phyloP scores from a whole-genome alignment of 257 asterid species.

The Solanum tacnaense region DNA sequence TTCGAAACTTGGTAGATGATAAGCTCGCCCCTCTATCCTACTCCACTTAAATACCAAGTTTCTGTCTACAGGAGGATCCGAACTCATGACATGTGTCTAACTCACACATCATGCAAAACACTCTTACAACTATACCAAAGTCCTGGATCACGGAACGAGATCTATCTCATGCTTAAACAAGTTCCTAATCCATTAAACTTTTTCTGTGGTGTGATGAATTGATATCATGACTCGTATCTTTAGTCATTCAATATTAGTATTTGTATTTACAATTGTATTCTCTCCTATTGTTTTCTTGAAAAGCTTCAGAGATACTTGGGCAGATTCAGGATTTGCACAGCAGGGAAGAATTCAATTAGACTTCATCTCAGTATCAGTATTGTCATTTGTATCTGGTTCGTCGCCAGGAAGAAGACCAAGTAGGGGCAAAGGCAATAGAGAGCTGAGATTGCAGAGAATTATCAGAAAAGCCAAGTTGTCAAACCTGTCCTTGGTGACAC shows the following conservation, averaged over 20 bases:
- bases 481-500: conserved; percentile 75
- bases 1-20: background rate
- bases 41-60: background rate
- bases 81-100: background rate
- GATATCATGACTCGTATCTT: background rate
- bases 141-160: background rate
- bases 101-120: background rate
- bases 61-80: background rate
- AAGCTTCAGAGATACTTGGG: background rate
- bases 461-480: conserved; percentile 64
- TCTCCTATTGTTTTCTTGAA: background rate
- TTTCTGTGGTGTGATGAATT: background rate
- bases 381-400: conserved; percentile 28
- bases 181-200: background rate
- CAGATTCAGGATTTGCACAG: background rate
- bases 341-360: conserved; percentile 34
- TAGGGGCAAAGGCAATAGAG: conserved; percentile 81
- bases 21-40: background rate
- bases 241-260: background rate
- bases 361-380: conserved; percentile 58
- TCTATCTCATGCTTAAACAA: background rate
- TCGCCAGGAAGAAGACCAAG: conserved; percentile 84
- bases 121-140: background rate
- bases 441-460: conserved; percentile 86
- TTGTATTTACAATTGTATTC: conserved; percentile 12